These are phyloP conservation scores for Tylopilus cervinicoccineus DNA, from an alignment of 768 basidiomycete genomes.

Conservation along the genomic window DNA sequence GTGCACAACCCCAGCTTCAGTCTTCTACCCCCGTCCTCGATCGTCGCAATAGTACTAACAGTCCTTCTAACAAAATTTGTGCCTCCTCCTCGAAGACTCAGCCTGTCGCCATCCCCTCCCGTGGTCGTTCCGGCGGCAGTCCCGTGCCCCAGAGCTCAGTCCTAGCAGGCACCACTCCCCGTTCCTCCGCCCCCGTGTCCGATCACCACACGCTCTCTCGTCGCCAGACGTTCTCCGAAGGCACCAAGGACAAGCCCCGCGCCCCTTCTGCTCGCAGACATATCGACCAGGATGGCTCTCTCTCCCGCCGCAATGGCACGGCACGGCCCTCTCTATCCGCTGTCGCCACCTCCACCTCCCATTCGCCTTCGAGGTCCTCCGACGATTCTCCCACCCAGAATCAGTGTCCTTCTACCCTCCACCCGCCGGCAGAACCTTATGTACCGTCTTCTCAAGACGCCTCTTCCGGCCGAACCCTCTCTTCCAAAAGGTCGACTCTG, in stretches of 20 bases:
- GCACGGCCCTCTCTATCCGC: slow-evolving; percentile 42
- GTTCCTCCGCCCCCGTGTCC: slow-evolving; percentile 32
- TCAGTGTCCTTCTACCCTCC: slow-evolving; percentile 16
- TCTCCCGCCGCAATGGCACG: slow-evolving; percentile 45
- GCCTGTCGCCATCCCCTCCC: slow-evolving; percentile 36
- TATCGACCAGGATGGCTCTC: slow-evolving; percentile 49
- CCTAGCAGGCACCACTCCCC: slow-evolving; percentile 28
- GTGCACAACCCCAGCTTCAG: slow-evolving; percentile 32
- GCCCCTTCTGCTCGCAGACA: slow-evolving; percentile 61
- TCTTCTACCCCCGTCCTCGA: slow-evolving; percentile 33
- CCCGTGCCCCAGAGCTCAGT: slow-evolving; percentile 33
- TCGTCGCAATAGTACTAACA: slow-evolving; percentile 45
- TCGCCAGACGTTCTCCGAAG: slow-evolving; percentile 49
- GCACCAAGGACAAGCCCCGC: slow-evolving; percentile 50
- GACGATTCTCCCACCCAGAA: slow-evolving; percentile 17
- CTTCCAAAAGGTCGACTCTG: slow-evolving; percentile 30
- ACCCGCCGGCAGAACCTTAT: slow-evolving; percentile 22
- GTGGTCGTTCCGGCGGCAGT: slow-evolving; percentile 51
- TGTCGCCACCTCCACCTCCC: slow-evolving; percentile 36
- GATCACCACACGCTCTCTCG: slow-evolving; percentile 44
- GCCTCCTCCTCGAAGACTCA: slow-evolving; percentile 35
- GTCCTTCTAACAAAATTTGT: slow-evolving; percentile 20
- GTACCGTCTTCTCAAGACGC: slow-evolving; percentile 27
- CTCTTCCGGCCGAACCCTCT: slow-evolving; percentile 32
- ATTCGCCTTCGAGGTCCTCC: slow-evolving; percentile 20